A percentile compares a stretch with the other conserved stretches of the same genome.
These are phyloP conservation scores for Coniophora puteana DNA, from an alignment of 1,284 basidiomycete genomes.

Conservation along the genomic window DNA sequence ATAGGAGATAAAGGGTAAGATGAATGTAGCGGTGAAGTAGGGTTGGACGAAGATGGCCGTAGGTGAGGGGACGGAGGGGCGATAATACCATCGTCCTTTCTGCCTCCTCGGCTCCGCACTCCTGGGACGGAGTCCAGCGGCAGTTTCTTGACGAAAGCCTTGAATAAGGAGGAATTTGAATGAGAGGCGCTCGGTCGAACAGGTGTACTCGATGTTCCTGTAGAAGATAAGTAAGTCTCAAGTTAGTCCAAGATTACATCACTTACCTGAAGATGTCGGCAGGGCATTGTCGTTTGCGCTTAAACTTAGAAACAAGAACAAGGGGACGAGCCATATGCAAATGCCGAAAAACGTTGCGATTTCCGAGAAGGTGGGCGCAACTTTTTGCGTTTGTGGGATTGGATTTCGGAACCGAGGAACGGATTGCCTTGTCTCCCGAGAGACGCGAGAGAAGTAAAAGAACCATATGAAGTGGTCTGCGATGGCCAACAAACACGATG, in stretches of 20 bases:
- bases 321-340: conserved; percentile 89
- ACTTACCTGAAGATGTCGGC: conserved; percentile 51
- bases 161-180: conserved; percentile 56
- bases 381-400: conserved; percentile 15
- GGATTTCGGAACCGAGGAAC: conserved; percentile 40
- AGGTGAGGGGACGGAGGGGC: conserved; percentile 45
- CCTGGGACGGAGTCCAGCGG: conserved; percentile 31
- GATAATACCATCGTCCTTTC: conserved; percentile 69
- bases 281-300: conserved; percentile 95
- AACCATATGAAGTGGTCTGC: conserved; percentile 93
- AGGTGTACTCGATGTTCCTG: conserved; percentile 37
- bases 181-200: conserved; percentile 24
- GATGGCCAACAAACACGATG: conserved; percentile 81
- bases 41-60: conserved; percentile 11
- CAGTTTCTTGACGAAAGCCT: conserved; percentile 53
- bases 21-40: conserved; percentile 12
- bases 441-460: conserved; percentile 80
- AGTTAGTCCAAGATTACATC: conserved; percentile 3
- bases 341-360: conserved; percentile 91
- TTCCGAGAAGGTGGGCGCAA: conserved; percentile 74
- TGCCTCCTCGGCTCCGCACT: conserved; percentile 31
- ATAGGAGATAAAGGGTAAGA: conserved; percentile 20
- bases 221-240: not conserved
- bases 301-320: conserved; percentile 90
- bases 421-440: conserved; percentile 46